Evolutionary conservation across 2,329 filamentous ascomycete species (phyloP), one percentile per base, ranked within the genome.

Genomic region (Paraphaeosphaeria minitans): DNA sequence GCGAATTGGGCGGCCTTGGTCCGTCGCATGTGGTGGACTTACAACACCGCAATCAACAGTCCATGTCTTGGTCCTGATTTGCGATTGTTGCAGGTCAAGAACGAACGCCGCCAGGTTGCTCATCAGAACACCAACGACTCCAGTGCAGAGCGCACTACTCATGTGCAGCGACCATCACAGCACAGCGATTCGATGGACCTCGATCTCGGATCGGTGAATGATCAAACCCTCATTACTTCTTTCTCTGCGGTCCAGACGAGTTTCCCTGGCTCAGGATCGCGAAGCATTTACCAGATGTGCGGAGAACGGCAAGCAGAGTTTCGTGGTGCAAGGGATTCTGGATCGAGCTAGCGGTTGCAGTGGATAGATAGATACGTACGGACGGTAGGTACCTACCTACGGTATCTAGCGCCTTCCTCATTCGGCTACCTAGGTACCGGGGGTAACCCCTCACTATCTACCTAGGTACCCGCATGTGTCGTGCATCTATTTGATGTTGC

Each of bases 1-100:
- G 35, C 35, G 9, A 37, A 14, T 5, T 37, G 13, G 16, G 35
- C 35, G 35, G 13, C 35, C 6, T 16, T 37, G 16, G 35, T 69
- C n/a, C 66, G 63, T 14, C 54, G 53, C 14, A 55, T 68, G 3
- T 66, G 65, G 61, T 49, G 43, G 7, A 56, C 64, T 1, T 69
- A 69, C 60, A 54, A 71, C 41, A 52, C 53, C 16, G 62, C 53
- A 4, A 66, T 69, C 43, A 66, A 66, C 41, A 61, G 45, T 24
- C 56, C 64, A 16, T 64, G 56, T 49, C 51, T 70, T 14, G 42
- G 45, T 13, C 64, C 65, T 9, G 67, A 70, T 39, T 54, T 71
- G 22, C 53, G 61, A 50, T 19, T 65, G 19, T 60, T 68, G 12
- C 65, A 65, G 50, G 48, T 61, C 13, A 68, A 67, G 57, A 69